Conservation (phyloP, 495 filamentous ascomycete genomes). For the Neurospora sp. region DNA sequence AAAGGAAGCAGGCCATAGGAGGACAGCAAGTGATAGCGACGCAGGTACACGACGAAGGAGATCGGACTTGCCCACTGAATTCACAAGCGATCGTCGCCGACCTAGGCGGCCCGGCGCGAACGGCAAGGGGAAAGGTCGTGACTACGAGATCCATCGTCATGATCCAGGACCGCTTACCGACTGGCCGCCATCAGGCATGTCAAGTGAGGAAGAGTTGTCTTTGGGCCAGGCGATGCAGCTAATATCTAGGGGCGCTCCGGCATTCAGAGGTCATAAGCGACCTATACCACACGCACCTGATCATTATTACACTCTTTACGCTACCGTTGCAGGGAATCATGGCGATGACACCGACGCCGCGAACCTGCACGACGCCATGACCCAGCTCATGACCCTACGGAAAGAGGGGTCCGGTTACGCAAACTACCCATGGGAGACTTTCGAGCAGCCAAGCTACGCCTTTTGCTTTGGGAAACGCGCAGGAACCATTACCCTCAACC, state of each 20-base stretch:
- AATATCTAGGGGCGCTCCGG: constrained; percentile 36
- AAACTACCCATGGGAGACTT: constrained; percentile 49
- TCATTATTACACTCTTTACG: constrained; percentile 39
- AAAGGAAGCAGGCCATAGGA: background rate
- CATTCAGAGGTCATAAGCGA: constrained; percentile 35
- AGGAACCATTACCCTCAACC: constrained; percentile 52
- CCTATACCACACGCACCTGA: constrained; percentile 38
- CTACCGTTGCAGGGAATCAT: constrained; percentile 35
- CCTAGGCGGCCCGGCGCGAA: constrained; percentile 28
- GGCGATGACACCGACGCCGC: constrained; percentile 34
- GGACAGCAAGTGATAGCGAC: constrained; percentile 8
- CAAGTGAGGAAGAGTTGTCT: constrained; percentile 31
- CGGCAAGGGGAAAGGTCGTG: constrained; percentile 36
- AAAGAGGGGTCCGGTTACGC: constrained; percentile 26
- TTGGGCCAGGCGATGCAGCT: constrained; percentile 38
- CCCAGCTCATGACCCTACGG: constrained; percentile 37
- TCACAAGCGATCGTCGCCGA: constrained; percentile 23
- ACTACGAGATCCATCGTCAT: constrained; percentile 21
- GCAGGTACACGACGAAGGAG: background rate
- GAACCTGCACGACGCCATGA: constrained; percentile 38
- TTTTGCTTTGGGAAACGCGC: constrained; percentile 48
- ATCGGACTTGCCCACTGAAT: constrained; percentile 2
- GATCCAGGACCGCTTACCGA: constrained; percentile 31
- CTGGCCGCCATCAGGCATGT: constrained; percentile 38
- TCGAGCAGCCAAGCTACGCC: constrained; percentile 55